These are phyloP conservation scores for Sporothrix curviconia DNA, from an alignment of 2,329 filamentous ascomycete genomes.

Conservation along the genomic window DNA sequence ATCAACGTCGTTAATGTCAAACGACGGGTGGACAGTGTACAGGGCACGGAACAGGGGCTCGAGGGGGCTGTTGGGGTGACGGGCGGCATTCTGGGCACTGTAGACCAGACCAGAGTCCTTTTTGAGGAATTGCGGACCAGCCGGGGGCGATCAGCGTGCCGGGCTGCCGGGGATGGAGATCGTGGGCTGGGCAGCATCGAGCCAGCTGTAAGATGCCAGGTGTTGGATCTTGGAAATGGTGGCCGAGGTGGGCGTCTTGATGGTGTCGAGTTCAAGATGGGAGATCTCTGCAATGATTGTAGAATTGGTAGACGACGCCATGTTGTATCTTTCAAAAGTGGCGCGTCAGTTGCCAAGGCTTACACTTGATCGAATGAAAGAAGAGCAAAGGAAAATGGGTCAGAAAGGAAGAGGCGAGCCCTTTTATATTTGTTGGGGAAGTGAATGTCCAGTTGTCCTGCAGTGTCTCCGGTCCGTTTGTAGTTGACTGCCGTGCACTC, in stretches of 20 bases:
- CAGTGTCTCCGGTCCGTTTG: no score
- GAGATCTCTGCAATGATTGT: not conserved
- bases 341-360: no score
- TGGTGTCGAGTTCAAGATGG: not conserved
- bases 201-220: not conserved
- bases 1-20: constrained; percentile 33
- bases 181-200: not conserved
- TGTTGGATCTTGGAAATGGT: not conserved
- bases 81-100: constrained; percentile 40
- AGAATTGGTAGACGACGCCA: no score
- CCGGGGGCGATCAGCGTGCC: not conserved
- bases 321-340: no score
- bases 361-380: no score
- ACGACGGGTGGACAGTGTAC: constrained; percentile 31
- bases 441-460: no score
- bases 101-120: constrained; percentile 35
- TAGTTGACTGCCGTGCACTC: no score
- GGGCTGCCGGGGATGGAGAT: not conserved
- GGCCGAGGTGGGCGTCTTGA: not conserved
- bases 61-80: constrained; percentile 36
- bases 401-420: no score
- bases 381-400: no score
- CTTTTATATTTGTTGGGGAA: no score
- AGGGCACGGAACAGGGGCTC: constrained; percentile 42
- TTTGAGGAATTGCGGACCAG: not conserved